These are phyloP conservation scores for Lactifluus echinatus DNA, from an alignment of 768 basidiomycete genomes.

Conservation along the genomic window DNA sequence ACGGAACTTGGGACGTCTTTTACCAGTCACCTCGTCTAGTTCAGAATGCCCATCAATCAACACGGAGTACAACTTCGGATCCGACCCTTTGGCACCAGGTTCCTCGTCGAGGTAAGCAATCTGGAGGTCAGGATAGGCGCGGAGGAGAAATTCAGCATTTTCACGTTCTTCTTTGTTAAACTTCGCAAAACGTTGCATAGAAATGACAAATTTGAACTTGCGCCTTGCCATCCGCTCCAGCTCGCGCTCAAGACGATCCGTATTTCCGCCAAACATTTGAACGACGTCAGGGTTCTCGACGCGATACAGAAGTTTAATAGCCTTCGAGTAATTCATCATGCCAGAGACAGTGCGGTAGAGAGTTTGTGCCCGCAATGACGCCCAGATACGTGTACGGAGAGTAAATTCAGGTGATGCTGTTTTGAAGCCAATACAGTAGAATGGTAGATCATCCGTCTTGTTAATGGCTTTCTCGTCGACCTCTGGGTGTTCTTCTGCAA, in stretches of 20 bases:
- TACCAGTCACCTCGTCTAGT: conserved; percentile 78
- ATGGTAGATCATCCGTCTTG: conserved; percentile 89
- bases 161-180: conserved; percentile 99
- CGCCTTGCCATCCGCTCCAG: conserved; percentile 93
- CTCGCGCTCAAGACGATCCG: conserved; percentile 91
- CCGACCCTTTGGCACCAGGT: conserved; percentile 77
- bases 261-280: conserved; percentile 92
- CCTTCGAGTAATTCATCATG: conserved; percentile 99
- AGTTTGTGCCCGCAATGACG: conserved; percentile 94
- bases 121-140: conserved; percentile 96
- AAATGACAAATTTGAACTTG: conserved; percentile 97
- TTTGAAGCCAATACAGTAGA: conserved; percentile 99
- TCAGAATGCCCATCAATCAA: conserved; percentile 98
- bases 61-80: conserved; percentile 82
- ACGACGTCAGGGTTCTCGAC: conserved; percentile 99
- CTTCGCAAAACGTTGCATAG: conserved; percentile 98
- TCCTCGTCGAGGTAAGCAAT: conserved; percentile 99
- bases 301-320: conserved; percentile 96
- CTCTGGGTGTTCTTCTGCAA: conserved; percentile 75
- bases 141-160: conserved; percentile 94
- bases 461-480: conserved; percentile 56
- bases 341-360: conserved; percentile 98
- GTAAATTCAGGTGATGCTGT: conserved; percentile 98
- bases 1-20: conserved; percentile 93
- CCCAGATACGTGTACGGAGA: conserved; percentile 98